Evolutionary conservation across 2,329 filamentous ascomycete genomes (phyloP).

Genomic region (Beauveria caledonica): DNA sequence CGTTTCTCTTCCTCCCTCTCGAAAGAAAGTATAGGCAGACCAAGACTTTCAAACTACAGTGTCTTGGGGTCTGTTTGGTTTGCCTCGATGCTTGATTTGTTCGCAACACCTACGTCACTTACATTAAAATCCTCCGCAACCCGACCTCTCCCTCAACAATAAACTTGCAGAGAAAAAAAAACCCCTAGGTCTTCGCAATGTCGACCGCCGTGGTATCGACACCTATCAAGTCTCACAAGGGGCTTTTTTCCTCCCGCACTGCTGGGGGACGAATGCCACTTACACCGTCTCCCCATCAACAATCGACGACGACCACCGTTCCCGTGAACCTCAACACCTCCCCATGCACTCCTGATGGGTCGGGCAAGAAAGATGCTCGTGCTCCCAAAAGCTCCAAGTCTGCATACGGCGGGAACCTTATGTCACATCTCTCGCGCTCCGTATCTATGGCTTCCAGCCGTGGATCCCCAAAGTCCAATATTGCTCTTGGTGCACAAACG

Average conservation of each 20-base stretch:
- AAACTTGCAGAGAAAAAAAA: not conserved
- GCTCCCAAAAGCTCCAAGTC: constrained; percentile 50
- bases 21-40: constrained; percentile 36
- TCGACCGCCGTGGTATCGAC: constrained; percentile 75
- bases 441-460: constrained; percentile 59
- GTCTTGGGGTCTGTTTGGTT: constrained; percentile 49
- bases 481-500: constrained; percentile 64
- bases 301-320: constrained; percentile 42
- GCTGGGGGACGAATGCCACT: constrained; percentile 92
- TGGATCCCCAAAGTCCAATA: constrained; percentile 95
- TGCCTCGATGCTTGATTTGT: constrained; percentile 27
- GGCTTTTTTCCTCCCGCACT: constrained; percentile 84
- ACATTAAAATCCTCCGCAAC: constrained; percentile 4
- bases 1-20: constrained; percentile 19
- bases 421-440: constrained; percentile 68
- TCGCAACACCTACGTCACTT: constrained; percentile 27
- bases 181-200: constrained; percentile 47
- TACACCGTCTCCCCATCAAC: constrained; percentile 79
- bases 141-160: not conserved
- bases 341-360: constrained; percentile 68
- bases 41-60: constrained; percentile 53
- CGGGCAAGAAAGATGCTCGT: constrained; percentile 42
- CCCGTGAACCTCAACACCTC: constrained; percentile 53
- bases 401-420: constrained; percentile 71
- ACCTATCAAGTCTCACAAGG: constrained; percentile 88